Base-by-base conservation (phyloP, 192 early-diverging fungal genomes). In the Mortierella hygrophila region DNA sequence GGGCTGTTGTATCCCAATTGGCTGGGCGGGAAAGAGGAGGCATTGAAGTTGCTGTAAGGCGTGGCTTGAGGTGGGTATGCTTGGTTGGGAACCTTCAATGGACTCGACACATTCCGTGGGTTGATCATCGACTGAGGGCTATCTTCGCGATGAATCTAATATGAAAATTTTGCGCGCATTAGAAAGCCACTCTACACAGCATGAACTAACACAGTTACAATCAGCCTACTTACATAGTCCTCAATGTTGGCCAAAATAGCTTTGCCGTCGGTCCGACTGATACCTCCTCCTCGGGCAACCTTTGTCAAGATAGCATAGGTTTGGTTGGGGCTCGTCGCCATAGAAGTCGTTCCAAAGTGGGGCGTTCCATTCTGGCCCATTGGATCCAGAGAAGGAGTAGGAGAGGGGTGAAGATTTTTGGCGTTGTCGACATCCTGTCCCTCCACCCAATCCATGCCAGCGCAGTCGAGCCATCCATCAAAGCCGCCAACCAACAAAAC, bases 401-500 rank as follows among this genome's bases (percentile, higher is more conserved):
- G 32, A 35, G 78, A 73, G 13, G 57, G 26, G 54, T 80, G 44
- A 21, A 16, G 32, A 6, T 4, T 55, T 11, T 73, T 60, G 35
- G 70, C 79, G 46, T 77, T 76, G 89, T 82, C 90, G 78, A 92
- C 82, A 41, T 76, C 65, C 40, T 41, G 5, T 37, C 76, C 73
- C 18, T 83, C 83, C 38, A 94, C 88, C 47, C 91, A 91, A 18
- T 79, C 77, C 41, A 89, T 87, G 9, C 91, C 91, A 46, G 93
- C 77, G 21, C 86, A 90, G 0, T 83, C 73, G 29, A 80, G 78
- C 97, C 97, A 98, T 4, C 91, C 95, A 46, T 92, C 88, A 88
- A 96, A 97, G 0, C 97, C 97, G 20, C 97, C 97, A 10, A 89
- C 71, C 13, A 98, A 81, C 38, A 98, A 82, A 68, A 96, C 89